Evolutionary conservation across 208 protist species (phyloP).

Genomic region (Trypanosoma conorhini): DNA sequence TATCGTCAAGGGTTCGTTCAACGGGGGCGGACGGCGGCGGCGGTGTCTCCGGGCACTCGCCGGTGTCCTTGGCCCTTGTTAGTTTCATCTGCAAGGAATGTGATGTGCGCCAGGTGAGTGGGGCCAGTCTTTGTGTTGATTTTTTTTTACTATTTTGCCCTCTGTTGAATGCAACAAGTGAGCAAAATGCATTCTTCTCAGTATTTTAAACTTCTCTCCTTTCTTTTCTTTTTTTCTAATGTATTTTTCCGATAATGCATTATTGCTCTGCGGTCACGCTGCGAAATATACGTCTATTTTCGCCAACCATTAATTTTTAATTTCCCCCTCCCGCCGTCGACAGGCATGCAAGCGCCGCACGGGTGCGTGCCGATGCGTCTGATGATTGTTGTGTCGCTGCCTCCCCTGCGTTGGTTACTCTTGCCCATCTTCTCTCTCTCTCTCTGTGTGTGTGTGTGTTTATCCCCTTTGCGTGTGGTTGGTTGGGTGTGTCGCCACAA

Average conservation of each 20-base stretch:
- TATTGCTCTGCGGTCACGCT: background rate
- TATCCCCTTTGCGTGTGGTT: no score
- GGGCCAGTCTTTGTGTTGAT: background rate
- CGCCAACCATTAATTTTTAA: no score
- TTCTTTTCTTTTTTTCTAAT: conserved; percentile 11
- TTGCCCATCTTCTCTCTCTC: no score
- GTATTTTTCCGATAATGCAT: background rate
- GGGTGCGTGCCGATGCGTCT: no score
- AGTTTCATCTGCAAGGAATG: background rate
- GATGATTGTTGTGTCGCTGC: no score
- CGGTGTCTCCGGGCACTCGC: background rate
- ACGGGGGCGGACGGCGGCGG: no score
- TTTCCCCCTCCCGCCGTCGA: no score
- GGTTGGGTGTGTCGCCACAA: no score
- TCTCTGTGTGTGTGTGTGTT: no score
- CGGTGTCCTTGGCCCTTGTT: conserved; percentile 8
- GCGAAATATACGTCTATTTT: background rate
- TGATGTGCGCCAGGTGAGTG: background rate
- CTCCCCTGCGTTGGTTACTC: no score
- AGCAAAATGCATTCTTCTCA: background rate
- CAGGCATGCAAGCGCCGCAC: no score
- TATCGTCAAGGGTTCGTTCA: conserved; percentile 20
- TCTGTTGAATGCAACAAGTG: background rate
- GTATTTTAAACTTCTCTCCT: conserved; percentile 3
- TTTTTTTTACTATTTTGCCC: conserved; percentile 4